phyloP scores from a whole-genome alignment of 257 asterid genomes.

The Solanum microdontum region DNA sequence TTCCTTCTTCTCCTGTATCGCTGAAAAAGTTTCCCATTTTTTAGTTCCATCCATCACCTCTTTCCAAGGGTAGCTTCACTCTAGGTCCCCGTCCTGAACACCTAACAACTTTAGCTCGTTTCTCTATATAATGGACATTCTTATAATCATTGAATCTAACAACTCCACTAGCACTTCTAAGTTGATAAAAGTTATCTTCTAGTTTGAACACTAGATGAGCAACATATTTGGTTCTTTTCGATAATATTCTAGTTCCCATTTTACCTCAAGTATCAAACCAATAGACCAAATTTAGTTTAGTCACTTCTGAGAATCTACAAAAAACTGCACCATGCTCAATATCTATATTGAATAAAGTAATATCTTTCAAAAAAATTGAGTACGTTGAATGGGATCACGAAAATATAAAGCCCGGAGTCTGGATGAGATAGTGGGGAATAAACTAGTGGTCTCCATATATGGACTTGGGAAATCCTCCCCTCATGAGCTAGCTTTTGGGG shows the following conservation, averaged over 20 bases:
- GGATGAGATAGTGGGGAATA: no score
- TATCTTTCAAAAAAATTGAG: neutral
- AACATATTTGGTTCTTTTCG: conserved; percentile 13
- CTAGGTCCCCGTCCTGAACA: neutral
- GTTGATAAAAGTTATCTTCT: conserved; percentile 19
- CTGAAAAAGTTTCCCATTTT: conserved; percentile 24
- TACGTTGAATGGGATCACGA: neutral
- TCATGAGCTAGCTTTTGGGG: no score
- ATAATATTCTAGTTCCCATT: neutral
- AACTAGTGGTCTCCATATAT: no score
- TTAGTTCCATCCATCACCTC: conserved; percentile 29
- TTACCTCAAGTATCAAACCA: conserved; percentile 2
- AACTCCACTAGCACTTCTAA: conserved; percentile 6
- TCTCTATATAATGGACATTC: neutral
- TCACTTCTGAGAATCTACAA: conserved; percentile 17
- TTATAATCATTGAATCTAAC: conserved; percentile 12
- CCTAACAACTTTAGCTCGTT: neutral
- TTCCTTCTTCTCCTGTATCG: neutral
- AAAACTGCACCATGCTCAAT: neutral
- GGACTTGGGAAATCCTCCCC: no score
- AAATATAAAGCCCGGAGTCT: no score
- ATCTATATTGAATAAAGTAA: neutral
- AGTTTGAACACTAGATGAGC: conserved; percentile 24
- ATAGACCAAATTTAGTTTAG: neutral
- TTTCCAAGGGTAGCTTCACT: neutral